Base-by-base conservation (phyloP, 768 basidiomycete species). In the Leccinum aurantiacum region DNA sequence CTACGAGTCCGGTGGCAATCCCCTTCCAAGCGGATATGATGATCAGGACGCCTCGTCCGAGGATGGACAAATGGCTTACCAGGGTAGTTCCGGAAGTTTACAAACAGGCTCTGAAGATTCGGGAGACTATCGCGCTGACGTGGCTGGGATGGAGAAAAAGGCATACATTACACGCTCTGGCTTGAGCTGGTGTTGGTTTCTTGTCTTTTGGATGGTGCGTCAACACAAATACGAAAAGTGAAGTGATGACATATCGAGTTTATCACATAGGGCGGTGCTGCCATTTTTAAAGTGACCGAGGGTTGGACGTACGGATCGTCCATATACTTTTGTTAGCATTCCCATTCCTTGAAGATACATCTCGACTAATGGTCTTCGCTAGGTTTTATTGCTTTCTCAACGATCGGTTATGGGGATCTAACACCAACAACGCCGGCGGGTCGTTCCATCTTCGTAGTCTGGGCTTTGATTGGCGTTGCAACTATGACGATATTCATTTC, bases 401-500 rank as follows among this genome's bases (percentile, higher is more conserved):
- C 88, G 1, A 85, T 91, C 29, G 90, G 90, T 14, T 90, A 86
- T 63, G 86, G 83, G 73, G 90, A 92, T 65, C 75, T 79, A 13
- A 63, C 82, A 0, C 90, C 89, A 0, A 67, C 70, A 54, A 86
- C 88, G 0, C 83, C 87, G 11, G 84, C 87, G 3, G 91, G 91
- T 11, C 83, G 89, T 24, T 83, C 88, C 14, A 79, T 93, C 35
- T 93, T 93, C 69, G 80, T 91, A 44, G 82, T 84, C 3, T 92
- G 91, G 91, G 88, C 90, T 0, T 71, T 93, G 37, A 73, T 91
- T 7, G 91, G 90, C 15, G 86, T 91, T 14, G 89, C 80, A 1
- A 84, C 88, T 1, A 83, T 92, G 84, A 90, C 91, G 0, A 84
- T 89, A 27, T 76, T 91, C 14, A 79, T 91, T 60, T 87, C 90